A percentile compares a stretch with the other conserved stretches of the same genome.
Evolutionary conservation across 1,139 yeast species (phyloP).

Genomic region (Entelexis sorbosivorans): DNA sequence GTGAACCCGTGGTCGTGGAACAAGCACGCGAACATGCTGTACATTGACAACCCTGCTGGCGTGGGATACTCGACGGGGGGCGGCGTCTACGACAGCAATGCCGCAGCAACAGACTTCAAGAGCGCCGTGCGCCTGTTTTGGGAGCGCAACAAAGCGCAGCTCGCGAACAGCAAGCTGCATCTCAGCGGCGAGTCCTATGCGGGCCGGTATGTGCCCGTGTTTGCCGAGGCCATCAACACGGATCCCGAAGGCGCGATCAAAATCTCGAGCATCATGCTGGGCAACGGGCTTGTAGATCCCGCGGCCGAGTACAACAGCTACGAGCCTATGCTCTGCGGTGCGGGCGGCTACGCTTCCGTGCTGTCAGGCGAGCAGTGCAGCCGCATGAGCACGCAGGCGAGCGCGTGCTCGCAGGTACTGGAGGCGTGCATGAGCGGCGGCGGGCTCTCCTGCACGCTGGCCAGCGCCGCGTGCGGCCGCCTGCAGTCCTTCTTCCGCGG

Average conservation of each 20-base stretch:
- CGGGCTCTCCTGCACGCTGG: conserved; percentile 35
- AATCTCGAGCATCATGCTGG: conserved; percentile 78
- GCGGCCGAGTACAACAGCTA: conserved; percentile 75
- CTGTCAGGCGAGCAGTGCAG: conserved; percentile 67
- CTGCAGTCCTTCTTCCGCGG: conserved; percentile 86
- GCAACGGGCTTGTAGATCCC: conserved; percentile 95
- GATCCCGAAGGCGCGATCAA: conserved; percentile 70
- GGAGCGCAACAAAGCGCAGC: conserved; percentile 52
- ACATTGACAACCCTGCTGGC: conserved; percentile 57
- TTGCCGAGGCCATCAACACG: conserved; percentile 73
- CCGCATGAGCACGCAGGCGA: conserved; percentile 54
- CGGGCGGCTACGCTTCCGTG: conserved; percentile 75
- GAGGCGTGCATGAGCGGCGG: conserved; percentile 47
- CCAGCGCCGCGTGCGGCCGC: conserved; percentile 57
- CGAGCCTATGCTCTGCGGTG: conserved; percentile 96
- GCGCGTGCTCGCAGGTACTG: conserved; percentile 68
- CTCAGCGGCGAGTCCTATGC: conserved; percentile 83
- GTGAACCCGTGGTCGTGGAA: conserved; percentile 62
- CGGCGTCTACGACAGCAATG: conserved; percentile 45
- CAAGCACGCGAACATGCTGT: conserved; percentile 54
- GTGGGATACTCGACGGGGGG: conserved; percentile 51
- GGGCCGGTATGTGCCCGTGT: conserved; percentile 68
- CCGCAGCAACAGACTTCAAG: conserved; percentile 67
- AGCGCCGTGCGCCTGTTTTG: conserved; percentile 68
- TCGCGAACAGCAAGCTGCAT: conserved; percentile 47